phyloP scores from a whole-genome alignment of 805 yeast species.

The Wickerhamiella cacticola region DNA sequence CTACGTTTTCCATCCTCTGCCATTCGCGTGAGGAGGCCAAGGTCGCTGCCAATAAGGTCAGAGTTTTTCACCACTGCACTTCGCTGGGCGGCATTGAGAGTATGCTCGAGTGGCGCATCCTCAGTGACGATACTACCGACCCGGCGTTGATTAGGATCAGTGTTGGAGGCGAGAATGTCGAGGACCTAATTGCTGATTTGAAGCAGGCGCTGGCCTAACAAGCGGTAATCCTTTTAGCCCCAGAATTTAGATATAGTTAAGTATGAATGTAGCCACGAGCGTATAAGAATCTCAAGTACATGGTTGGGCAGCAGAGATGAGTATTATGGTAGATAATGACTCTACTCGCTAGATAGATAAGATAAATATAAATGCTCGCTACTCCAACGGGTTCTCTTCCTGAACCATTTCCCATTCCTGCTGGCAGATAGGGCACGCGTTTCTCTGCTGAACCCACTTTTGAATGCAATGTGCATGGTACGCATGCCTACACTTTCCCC shows the following conservation, averaged over 20 bases:
- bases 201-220: slow-evolving; percentile 38
- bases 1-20: slow-evolving; percentile 63
- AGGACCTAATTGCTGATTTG: slow-evolving; percentile 67
- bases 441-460: slow-evolving; percentile 7
- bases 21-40: slow-evolving; percentile 43
- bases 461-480: slow-evolving; percentile 11
- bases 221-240: too few relatives aligned
- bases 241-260: too few relatives aligned
- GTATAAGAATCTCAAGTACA: too few relatives aligned
- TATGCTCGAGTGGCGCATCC: slow-evolving; percentile 78
- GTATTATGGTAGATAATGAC: too few relatives aligned
- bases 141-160: slow-evolving; percentile 59
- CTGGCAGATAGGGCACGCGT: slow-evolving; percentile 9
- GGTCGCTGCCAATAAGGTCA: slow-evolving; percentile 16
- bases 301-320: too few relatives aligned
- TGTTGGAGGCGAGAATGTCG: slow-evolving; percentile 64
- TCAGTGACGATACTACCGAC: slow-evolving; percentile 49
- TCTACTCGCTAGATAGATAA: background rate
- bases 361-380: background rate
- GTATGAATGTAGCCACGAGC: too few relatives aligned
- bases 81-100: slow-evolving; percentile 90
- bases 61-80: slow-evolving; percentile 72
- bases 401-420: background rate
- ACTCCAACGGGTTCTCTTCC: slow-evolving; percentile 1
- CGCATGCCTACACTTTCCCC: slow-evolving; percentile 11